Evolutionary conservation across 2,329 filamentous ascomycete genomes (phyloP), one percentile per base, ranked within the genome.

Genomic region (Scedosporium aurantiacum): DNA sequence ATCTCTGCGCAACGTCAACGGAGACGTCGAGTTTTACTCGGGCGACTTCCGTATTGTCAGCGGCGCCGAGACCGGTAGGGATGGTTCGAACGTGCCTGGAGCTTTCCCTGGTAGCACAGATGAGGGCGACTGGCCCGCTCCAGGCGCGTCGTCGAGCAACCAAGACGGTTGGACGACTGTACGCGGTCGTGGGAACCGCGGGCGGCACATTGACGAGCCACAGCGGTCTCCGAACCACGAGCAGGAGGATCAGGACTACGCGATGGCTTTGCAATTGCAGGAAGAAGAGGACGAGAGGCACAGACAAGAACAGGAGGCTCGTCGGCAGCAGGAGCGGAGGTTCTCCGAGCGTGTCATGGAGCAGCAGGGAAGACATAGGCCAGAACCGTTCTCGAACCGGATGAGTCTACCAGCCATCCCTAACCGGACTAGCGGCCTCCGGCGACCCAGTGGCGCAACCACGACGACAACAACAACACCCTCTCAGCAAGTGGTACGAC

Each of bases 21-120:
- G 94, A 6, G 87, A 89, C 68, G 86, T 90, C 2, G 89, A 92
- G 70, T 91, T 95, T 68, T 90, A 91, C 66, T 91, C 91, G 0
- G 94, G 94, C 1, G 92, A 97, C 68, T 97, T 97, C 72, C 83
- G 88, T 37, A 79, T 89, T 0, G 89, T 97, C n/a, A 87, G 90
- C 21, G 86, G 86, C 66, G 75, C 70, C 63, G 65, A 25, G 63
- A 66, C 63, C 59, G 27, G 27, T 10, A 23, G 28, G 27, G 16
- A 18, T 14, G 23, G 16, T 5, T 61, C 62, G 61, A 64, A 8
- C 65, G 65, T 4, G 43, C 28, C 57, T 14, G 41, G 28, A 7
- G 21, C 57, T n/a, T 50, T 23, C 8, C 16, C 52, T 7, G 3
- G 27, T 14, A 10, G 23, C 25, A 18, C 14, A 40, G 23, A 7